Base-by-base conservation (phyloP, 192 early-diverging fungal genomes). In the Umbelopsis vinacea region DNA sequence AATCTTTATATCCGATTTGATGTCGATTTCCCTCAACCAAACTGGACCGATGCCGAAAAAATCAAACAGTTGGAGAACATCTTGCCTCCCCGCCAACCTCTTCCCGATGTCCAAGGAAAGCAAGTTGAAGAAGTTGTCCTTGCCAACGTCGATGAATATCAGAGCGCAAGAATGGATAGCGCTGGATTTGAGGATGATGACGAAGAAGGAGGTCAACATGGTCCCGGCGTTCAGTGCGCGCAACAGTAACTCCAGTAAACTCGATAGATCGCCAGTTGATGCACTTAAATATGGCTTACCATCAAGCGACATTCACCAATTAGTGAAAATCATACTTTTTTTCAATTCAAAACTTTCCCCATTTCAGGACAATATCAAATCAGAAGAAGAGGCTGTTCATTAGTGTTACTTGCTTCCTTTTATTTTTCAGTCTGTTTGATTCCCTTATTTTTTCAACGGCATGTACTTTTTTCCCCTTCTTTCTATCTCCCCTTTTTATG, bases 1-100 rank as follows among this genome's bases (percentile, higher is more conserved):
- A 95, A 95, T 83, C 81, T 99, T 26, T 97, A 93, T 77, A 80
- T 98, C 80, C 92, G 92, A 75, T 99, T 99, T 75, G 91, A 92
- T 53, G 86, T 99, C 71, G 88, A 89, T 52, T 99, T 99, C 93
- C 98, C 98, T 14, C 21, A 75, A 45, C 54, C 87, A 66, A 92
- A 96, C 88, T 97, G 93, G 92, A 85, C 91, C 45, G 76, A 85
- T 21, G 80, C 87, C 57, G 87, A 88, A 57, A 84, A 86, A 50
- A 86, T 97, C 73, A 86, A 87, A 68, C 77, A 86, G 73, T 89
- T 99, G 45, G 93, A 96, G 72, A 75, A 71, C 6, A 89, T 95
- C 70, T 85, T 99, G 67, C 98, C 98, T 3, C 71, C 92, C 46
- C 85, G 96, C 68, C 77, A 84, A 33, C 57, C 82, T 9, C 73